phyloP scores from a whole-genome alignment of 2,329 filamentous ascomycete species.

The Ophiostoma sp. region DNA sequence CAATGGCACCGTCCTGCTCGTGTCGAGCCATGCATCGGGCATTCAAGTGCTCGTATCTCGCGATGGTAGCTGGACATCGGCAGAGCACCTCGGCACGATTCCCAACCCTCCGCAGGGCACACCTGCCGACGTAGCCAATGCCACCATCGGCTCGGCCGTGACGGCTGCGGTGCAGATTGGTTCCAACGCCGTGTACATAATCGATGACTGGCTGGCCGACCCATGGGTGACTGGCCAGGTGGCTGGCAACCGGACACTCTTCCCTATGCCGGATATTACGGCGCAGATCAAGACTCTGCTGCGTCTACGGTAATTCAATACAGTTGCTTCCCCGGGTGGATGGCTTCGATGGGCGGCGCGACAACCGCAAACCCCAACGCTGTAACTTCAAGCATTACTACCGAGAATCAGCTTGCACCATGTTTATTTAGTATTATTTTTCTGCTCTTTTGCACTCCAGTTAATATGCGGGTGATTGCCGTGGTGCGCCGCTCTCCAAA shows the following conservation, averaged over 20 bases:
- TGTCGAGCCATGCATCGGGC: conserved; percentile 37
- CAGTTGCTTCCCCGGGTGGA: neutral
- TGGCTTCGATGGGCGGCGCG: neutral
- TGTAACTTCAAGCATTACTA: neutral
- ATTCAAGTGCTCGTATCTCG: conserved; percentile 40
- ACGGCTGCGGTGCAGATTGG: conserved; percentile 19
- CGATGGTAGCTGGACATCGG: conserved; percentile 40
- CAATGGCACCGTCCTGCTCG: conserved; percentile 39
- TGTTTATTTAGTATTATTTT: neutral
- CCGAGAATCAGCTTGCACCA: neutral
- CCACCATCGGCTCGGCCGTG: neutral
- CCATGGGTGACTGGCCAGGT: conserved; percentile 12
- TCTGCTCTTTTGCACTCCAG: neutral
- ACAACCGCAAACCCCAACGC: neutral
- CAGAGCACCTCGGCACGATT: conserved; percentile 38
- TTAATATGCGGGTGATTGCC: conserved; percentile 17
- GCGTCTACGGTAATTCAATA: neutral
- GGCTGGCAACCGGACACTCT: conserved; percentile 4
- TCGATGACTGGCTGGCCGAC: conserved; percentile 15
- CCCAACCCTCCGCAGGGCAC: neutral
- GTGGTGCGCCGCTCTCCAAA: neutral
- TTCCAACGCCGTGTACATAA: conserved; percentile 16
- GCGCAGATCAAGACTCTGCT: conserved; percentile 7
- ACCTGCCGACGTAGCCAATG: neutral
- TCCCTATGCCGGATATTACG: conserved; percentile 20